Percentiles rank a stretch among this genome's conserved stretches.
Conservation (phyloP, 2,329 filamentous ascomycete species). For the Xylariaceae sp. region DNA sequence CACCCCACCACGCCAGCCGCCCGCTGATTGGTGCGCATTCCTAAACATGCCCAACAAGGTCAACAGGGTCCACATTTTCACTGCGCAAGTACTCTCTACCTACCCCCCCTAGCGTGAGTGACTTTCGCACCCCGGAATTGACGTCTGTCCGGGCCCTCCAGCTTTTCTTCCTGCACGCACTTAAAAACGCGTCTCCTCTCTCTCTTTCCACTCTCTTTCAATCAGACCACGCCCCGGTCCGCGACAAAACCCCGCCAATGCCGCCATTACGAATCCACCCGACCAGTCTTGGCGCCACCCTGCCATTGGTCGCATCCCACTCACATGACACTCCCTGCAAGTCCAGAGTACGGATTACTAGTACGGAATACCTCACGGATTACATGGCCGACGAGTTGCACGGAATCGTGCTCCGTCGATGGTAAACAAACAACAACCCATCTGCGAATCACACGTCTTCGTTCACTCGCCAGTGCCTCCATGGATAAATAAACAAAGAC, state of each 20-base stretch:
- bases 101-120: background rate
- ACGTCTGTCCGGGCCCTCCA: background rate
- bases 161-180: slow-evolving; percentile 17
- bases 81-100: background rate
- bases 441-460: too few relatives aligned
- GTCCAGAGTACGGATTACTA: background rate
- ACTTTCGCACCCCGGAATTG: background rate
- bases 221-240: slow-evolving; percentile 19
- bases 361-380: background rate
- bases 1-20: background rate
- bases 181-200: background rate
- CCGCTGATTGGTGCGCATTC: slow-evolving; percentile 16
- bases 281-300: slow-evolving; percentile 12
- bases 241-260: slow-evolving; percentile 14
- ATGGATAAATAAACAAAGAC: too few relatives aligned
- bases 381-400: too few relatives aligned
- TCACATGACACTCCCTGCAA: slow-evolving; percentile 17
- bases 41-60: background rate
- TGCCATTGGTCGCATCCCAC: slow-evolving; percentile 11
- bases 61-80: background rate
- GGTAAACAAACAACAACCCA: background rate
- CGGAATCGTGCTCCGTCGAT: too few relatives aligned
- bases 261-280: background rate
- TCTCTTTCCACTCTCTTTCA: slow-evolving; percentile 3
- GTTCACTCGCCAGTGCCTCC: too few relatives aligned